Evolutionary conservation across 805 yeast genomes (phyloP).

Genomic region (Candida suzukii): DNA sequence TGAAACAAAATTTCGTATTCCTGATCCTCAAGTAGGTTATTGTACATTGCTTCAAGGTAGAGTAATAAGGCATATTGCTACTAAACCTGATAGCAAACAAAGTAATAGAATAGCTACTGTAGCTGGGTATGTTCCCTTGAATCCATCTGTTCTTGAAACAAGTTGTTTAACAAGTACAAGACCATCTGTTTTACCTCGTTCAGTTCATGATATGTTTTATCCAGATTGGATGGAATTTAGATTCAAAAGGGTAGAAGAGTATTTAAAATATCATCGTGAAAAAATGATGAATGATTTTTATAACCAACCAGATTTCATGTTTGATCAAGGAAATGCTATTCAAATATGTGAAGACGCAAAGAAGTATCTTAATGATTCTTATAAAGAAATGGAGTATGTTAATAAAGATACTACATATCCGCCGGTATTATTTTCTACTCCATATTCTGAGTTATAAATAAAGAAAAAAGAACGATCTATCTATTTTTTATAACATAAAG

Average conservation of each 20-base stretch:
- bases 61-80: constrained; percentile 38
- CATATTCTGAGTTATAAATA: constrained; percentile 8
- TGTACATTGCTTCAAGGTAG: constrained; percentile 44
- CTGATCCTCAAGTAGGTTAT: constrained; percentile 38
- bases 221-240: constrained; percentile 28
- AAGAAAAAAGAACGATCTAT: not conserved
- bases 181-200: constrained; percentile 27
- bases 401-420: constrained; percentile 20
- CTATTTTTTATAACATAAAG: too few species aligned
- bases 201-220: constrained; percentile 24
- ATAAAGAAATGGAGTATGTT: constrained; percentile 25
- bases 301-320: constrained; percentile 12
- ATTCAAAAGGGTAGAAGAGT: constrained; percentile 20
- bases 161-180: constrained; percentile 23
- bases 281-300: constrained; percentile 10
- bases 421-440: constrained; percentile 14
- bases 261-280: constrained; percentile 15
- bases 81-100: constrained; percentile 31
- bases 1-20: constrained; percentile 19
- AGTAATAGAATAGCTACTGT: constrained; percentile 27
- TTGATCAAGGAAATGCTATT: constrained; percentile 22
- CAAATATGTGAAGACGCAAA: constrained; percentile 22
- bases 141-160: constrained; percentile 22
- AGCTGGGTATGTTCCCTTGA: constrained; percentile 21
- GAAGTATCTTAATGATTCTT: constrained; percentile 20